These are phyloP conservation scores for Penicillium egyptiacum DNA, from an alignment of 495 filamentous ascomycete genomes.

Conservation along the genomic window DNA sequence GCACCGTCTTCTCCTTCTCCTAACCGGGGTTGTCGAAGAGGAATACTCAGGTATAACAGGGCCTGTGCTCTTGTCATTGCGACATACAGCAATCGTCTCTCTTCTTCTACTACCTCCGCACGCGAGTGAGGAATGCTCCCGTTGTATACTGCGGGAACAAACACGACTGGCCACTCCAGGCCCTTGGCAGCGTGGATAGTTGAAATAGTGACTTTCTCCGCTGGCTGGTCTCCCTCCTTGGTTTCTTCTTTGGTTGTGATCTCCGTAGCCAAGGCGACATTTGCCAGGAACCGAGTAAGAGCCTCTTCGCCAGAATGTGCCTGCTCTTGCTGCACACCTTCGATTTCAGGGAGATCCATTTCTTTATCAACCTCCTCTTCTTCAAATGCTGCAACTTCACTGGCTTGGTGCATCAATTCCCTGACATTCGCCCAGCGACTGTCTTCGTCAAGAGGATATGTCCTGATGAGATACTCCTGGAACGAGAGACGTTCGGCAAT, in stretches of 20 bases:
- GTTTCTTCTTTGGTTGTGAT: conserved; percentile 58
- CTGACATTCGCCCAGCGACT: conserved; percentile 88
- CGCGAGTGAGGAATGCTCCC: conserved; percentile 94
- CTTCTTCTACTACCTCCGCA: conserved; percentile 86
- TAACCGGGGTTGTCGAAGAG: conserved; percentile 60
- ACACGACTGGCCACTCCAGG: conserved; percentile 96
- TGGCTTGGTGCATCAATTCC: conserved; percentile 77
- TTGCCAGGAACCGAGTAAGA: conserved; percentile 81
- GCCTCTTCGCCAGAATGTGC: conserved; percentile 58
- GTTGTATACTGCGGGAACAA: conserved; percentile 87
- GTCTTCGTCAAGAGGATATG: conserved; percentile 75
- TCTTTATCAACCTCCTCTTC: conserved; percentile 49
- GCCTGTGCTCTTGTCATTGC: conserved; percentile 96
- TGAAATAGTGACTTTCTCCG: conserved; percentile 80
- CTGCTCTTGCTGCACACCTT: conserved; percentile 69
- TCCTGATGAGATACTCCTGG: conserved; percentile 66
- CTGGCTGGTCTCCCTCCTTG: conserved; percentile 43
- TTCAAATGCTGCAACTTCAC: conserved; percentile 51
- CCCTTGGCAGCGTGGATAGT: conserved; percentile 98
- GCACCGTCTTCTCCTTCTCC: conserved; percentile 48
- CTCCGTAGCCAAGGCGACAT: conserved; percentile 83
- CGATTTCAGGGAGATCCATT: conserved; percentile 72
- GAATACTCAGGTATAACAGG: conserved; percentile 87
- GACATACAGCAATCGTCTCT: conserved; percentile 88
- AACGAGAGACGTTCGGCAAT: conserved; percentile 73